phyloP scores from a whole-genome alignment of 1,139 yeast species.

The Taphrina deformans region DNA sequence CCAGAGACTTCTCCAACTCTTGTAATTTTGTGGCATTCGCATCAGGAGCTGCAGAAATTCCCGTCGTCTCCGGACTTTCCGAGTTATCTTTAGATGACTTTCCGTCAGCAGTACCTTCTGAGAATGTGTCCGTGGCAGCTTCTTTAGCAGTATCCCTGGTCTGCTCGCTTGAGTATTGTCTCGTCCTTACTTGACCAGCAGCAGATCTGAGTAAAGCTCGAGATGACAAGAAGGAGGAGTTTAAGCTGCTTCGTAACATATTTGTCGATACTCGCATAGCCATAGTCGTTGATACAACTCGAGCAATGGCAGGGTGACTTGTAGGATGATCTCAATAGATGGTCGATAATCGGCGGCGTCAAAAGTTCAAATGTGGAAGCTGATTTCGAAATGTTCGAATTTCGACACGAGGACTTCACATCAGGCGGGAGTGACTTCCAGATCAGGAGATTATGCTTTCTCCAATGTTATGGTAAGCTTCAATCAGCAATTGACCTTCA shows the following conservation, averaged over 20 bases:
- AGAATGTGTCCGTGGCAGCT: constrained; percentile 23
- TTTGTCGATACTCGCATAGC: neutral
- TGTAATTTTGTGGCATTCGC: constrained; percentile 6
- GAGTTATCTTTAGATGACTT: neutral
- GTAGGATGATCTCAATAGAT: neutral
- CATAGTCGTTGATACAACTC: neutral
- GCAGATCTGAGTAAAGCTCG: neutral
- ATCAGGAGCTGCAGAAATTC: neutral
- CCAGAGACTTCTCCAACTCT: constrained; percentile 18
- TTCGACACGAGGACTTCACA: neutral
- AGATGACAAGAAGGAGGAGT: neutral
- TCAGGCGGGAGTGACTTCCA: neutral
- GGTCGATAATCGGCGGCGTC: neutral
- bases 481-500: too few species aligned
- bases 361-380: constrained; percentile 2
- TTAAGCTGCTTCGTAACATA: neutral
- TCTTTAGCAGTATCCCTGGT: constrained; percentile 8
- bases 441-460: neutral
- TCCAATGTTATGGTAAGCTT: too few species aligned
- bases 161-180: constrained; percentile 5
- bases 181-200: neutral
- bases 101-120: constrained; percentile 26
- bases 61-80: constrained; percentile 25
- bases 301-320: neutral
- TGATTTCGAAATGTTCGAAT: neutral